These are phyloP conservation scores for Eimeria tenella DNA, from an alignment of 169 alveolate species.

Conservation along the genomic window DNA sequence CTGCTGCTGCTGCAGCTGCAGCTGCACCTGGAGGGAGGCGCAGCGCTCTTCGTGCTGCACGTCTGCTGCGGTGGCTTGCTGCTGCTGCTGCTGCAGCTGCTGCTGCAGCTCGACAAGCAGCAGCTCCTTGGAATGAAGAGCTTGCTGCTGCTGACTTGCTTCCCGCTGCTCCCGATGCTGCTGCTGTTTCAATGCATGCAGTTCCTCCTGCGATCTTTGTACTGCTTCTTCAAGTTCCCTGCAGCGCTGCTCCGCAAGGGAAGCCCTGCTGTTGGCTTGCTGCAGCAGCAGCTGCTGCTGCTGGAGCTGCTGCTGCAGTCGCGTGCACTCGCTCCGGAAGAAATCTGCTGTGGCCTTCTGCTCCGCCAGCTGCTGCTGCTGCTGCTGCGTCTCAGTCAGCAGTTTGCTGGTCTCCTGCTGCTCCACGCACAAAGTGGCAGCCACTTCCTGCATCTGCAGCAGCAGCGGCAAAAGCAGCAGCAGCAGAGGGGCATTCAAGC, in stretches of 20 bases:
- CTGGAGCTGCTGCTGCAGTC: slow-evolving; percentile 57
- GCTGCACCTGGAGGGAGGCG: slow-evolving; percentile 71
- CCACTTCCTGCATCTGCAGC: slow-evolving; percentile 72
- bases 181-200: slow-evolving; percentile 40
- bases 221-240: slow-evolving; percentile 7
- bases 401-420: slow-evolving; percentile 63
- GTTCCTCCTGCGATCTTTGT: neutral
- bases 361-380: slow-evolving; percentile 75
- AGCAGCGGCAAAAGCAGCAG: slow-evolving; percentile 1
- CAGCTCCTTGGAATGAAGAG: slow-evolving; percentile 33
- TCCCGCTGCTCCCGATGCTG: slow-evolving; percentile 55
- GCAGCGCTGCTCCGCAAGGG: slow-evolving; percentile 65
- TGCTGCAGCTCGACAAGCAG: slow-evolving; percentile 44
- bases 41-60: slow-evolving; percentile 55
- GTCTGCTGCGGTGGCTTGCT: slow-evolving; percentile 37
- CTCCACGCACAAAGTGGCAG: slow-evolving; percentile 52
- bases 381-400: slow-evolving; percentile 66
- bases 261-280: slow-evolving; percentile 58
- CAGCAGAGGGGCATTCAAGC: neutral
- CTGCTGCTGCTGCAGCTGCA: slow-evolving; percentile 73
- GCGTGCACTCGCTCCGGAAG: slow-evolving; percentile 67
- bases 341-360: slow-evolving; percentile 65
- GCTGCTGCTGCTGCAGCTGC: slow-evolving; percentile 54
- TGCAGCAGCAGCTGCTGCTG: slow-evolving; percentile 74
- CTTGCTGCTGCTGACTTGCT: slow-evolving; percentile 35